Evolutionary conservation across 352 stramenopile genomes (phyloP), one percentile per base, ranked within the genome.

Genomic region (Pythium phragmiticola): DNA sequence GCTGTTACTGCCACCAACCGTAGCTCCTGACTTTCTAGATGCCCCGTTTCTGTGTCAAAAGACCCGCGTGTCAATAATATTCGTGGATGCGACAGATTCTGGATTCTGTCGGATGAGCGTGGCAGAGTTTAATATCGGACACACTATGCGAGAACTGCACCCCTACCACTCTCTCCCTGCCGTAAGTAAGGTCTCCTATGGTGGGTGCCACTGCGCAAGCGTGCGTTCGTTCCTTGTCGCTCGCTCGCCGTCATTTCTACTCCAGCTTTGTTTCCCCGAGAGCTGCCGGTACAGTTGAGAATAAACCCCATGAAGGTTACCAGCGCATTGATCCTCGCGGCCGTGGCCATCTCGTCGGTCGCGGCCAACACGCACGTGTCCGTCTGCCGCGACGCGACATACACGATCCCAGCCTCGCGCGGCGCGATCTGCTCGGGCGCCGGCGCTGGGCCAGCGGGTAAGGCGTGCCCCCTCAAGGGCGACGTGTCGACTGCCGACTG

Each of bases 321-420:
- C 21, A 46, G 37, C 33, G 21, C 36, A 11, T 39, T 66, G 7
- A n/a, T 66, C 51, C 36, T 55, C 8, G 60, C 60, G 13, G 60
- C 60, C 14, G 12, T 66, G 3, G 59, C 59, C 6, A 7, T 66
- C 49, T 39, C 59, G 13, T 51, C 49, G 39, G 43, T 45, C 34
- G 51, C 49, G 5, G 60, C 60, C 41, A 55, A 65, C 48, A 65
- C 60, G 45, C 42, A 41, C 33, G 60, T 67, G 42, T 57, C 51
- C 2, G 65, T 76, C 34, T 76, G 69, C 42, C 60, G 58, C 12
- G 69, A 76, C 36, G 69, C 69, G 23, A 74, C 66, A 7, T 77
- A 74, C 57, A 37, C 12, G 11, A 57, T 77, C 37, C 52, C 61
- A n/a, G n/a, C 39, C 16, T 34, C 60, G 11, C 60, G 66, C 48